Evolutionary conservation across 371 early-diverging fungal genomes (phyloP).

Genomic region (Circinella minor): DNA sequence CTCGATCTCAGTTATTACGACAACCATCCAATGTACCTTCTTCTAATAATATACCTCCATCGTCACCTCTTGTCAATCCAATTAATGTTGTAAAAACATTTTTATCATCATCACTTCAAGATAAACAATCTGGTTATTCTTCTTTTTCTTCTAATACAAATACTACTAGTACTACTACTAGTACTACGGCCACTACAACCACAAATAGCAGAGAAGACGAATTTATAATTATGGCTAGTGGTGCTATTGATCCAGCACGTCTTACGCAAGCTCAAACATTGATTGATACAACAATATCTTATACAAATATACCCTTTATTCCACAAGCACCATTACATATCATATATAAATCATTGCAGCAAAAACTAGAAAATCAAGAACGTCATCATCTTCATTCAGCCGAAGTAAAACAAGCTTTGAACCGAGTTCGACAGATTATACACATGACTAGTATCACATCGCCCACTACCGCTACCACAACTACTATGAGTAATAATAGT

Average conservation of each 20-base stretch:
- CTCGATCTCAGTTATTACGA: background rate
- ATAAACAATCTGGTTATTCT: background rate
- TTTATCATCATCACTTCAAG: background rate
- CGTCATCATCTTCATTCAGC: conserved; percentile 16
- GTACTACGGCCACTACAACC: background rate
- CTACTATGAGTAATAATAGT: conserved; percentile 28
- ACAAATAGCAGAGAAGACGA: conserved; percentile 14
- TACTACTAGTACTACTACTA: background rate
- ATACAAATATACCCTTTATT: conserved; percentile 29
- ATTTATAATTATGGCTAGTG: conserved; percentile 18
- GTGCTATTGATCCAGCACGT: conserved; percentile 26
- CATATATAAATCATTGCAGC: conserved; percentile 32
- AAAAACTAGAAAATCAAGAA: conserved; percentile 30
- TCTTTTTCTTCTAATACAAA: background rate
- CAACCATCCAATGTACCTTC: background rate
- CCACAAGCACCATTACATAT: conserved; percentile 44
- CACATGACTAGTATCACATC: conserved; percentile 45
- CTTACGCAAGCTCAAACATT: conserved; percentile 28
- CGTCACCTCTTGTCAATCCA: conserved; percentile 13
- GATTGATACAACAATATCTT: conserved; percentile 5
- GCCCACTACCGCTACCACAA: conserved; percentile 43
- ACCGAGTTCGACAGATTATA: conserved; percentile 42
- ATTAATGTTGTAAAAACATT: conserved; percentile 10
- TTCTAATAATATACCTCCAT: background rate
- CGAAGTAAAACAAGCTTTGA: conserved; percentile 44